Conservation (phyloP, 1,284 basidiomycete genomes). For the Ceratobasidium sp. region DNA sequence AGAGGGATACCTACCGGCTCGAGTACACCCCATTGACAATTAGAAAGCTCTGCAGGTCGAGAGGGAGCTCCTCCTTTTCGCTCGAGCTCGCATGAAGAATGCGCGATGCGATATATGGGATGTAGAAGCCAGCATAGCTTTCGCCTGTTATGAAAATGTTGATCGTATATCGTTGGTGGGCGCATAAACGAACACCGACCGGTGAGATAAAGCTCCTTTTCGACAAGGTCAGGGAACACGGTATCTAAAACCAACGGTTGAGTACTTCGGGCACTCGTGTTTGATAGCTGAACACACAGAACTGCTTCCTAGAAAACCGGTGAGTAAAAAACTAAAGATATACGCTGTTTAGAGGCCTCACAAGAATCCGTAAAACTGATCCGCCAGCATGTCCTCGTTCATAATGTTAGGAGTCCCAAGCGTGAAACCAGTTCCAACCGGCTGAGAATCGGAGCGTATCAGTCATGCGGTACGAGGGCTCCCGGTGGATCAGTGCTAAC, state of each 20-base stretch:
- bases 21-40: constrained; percentile 53
- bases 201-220: constrained; percentile 53
- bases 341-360: constrained; percentile 3
- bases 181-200: constrained; percentile 50
- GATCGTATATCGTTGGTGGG: background rate
- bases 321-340: constrained; percentile 15
- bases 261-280: background rate
- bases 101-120: constrained; percentile 58
- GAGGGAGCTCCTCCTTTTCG: constrained; percentile 46
- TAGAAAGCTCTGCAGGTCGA: constrained; percentile 50
- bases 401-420: constrained; percentile 55
- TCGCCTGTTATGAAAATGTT: background rate
- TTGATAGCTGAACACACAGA: background rate
- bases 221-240: constrained; percentile 47
- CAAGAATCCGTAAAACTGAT: constrained; percentile 55
- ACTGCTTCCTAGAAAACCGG: background rate
- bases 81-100: constrained; percentile 52
- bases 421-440: constrained; percentile 58
- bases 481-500: background rate
- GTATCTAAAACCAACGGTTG: constrained; percentile 5
- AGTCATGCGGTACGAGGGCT: background rate
- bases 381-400: constrained; percentile 56
- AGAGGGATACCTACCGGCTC: constrained; percentile 49
- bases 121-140: constrained; percentile 52
- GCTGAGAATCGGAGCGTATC: constrained; percentile 53